These are phyloP conservation scores for Pseudomassariella vexata DNA, from an alignment of 2,329 filamentous ascomycete species.

Conservation along the genomic window DNA sequence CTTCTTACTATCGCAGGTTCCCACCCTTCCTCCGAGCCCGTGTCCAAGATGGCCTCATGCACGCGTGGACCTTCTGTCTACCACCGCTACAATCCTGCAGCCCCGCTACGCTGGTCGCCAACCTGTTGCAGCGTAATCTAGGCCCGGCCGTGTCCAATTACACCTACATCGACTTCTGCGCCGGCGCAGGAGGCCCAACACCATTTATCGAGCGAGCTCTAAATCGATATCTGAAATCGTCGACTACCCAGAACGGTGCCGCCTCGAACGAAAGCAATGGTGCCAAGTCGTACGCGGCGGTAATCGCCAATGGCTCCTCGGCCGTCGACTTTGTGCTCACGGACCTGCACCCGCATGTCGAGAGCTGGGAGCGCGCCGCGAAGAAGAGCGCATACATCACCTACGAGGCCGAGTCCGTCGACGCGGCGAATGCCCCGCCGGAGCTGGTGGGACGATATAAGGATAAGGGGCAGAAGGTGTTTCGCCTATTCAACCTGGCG, in stretches of 20 bases:
- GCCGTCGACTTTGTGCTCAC: slow-evolving; percentile 57
- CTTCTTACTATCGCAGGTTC: slow-evolving; percentile 45
- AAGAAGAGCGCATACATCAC: slow-evolving; percentile 48
- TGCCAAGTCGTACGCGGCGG: too few relatives aligned
- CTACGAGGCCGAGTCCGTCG: slow-evolving; percentile 56
- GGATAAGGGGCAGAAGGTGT: slow-evolving; percentile 42
- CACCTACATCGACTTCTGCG: slow-evolving; percentile 70
- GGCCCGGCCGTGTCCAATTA: slow-evolving; percentile 42
- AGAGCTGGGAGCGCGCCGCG: slow-evolving; percentile 51
- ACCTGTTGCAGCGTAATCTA: slow-evolving; percentile 47
- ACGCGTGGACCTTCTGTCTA: slow-evolving; percentile 55
- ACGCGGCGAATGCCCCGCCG: slow-evolving; percentile 56
- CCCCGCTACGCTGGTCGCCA: slow-evolving; percentile 56
- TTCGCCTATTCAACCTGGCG: slow-evolving; percentile 66
- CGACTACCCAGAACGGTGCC: slow-evolving; percentile 1
- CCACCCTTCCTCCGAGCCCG: slow-evolving; percentile 58
- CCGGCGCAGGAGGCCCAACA: slow-evolving; percentile 67
- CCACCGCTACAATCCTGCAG: slow-evolving; percentile 52
- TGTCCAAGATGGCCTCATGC: slow-evolving; percentile 59
- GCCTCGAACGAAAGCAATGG: slow-evolving; percentile 8
- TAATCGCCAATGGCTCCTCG: slow-evolving; percentile 10
- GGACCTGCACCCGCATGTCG: slow-evolving; percentile 59
- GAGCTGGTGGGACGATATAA: slow-evolving; percentile 33
- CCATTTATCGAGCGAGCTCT: slow-evolving; percentile 56
- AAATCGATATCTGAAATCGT: slow-evolving; percentile 30